Evolutionary conservation across 495 filamentous ascomycete genomes (phyloP).

Genomic region (Penicillium mononematosum): DNA sequence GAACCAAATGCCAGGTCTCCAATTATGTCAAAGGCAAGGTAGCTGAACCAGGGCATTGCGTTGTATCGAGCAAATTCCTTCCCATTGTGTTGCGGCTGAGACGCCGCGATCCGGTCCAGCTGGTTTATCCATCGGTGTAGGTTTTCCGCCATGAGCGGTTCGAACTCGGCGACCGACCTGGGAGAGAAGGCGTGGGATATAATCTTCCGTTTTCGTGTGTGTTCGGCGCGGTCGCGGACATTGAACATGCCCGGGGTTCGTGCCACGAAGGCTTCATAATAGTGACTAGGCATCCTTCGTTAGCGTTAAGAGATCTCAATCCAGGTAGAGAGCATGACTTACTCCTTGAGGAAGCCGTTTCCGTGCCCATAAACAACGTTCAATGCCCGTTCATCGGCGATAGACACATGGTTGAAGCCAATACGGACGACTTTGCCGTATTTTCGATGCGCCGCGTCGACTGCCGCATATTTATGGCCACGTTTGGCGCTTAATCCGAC

Average conservation of each 20-base stretch:
- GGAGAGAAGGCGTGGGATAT: conserved; percentile 75
- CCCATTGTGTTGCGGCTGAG: conserved; percentile 8
- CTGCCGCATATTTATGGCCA: conserved; percentile 24
- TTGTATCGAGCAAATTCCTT: conserved; percentile 55
- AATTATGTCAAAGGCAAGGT: conserved; percentile 66
- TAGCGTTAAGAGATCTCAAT: neutral
- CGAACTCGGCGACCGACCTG: conserved; percentile 70
- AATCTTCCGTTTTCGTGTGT: conserved; percentile 78
- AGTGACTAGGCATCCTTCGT: conserved; percentile 45
- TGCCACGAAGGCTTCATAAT: conserved; percentile 80
- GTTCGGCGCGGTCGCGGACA: conserved; percentile 69
- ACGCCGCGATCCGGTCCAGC: conserved; percentile 56
- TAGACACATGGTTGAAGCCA: conserved; percentile 37
- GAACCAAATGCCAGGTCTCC: conserved; percentile 37
- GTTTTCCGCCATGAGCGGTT: conserved; percentile 73
- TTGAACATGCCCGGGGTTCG: conserved; percentile 79
- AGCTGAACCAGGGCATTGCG: conserved; percentile 81
- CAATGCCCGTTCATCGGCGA: conserved; percentile 30
- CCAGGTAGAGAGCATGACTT: neutral
- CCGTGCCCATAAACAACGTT: conserved; percentile 46
- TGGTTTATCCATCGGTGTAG: conserved; percentile 63
- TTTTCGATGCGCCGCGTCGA: conserved; percentile 40
- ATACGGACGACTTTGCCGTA: conserved; percentile 43
- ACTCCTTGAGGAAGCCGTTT: conserved; percentile 66
- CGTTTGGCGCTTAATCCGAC: conserved; percentile 22